Percentiles rank a stretch among this genome's conserved stretches.
Evolutionary conservation across 805 yeast species (phyloP).

Genomic region (Metschnikowia arizonensis): DNA sequence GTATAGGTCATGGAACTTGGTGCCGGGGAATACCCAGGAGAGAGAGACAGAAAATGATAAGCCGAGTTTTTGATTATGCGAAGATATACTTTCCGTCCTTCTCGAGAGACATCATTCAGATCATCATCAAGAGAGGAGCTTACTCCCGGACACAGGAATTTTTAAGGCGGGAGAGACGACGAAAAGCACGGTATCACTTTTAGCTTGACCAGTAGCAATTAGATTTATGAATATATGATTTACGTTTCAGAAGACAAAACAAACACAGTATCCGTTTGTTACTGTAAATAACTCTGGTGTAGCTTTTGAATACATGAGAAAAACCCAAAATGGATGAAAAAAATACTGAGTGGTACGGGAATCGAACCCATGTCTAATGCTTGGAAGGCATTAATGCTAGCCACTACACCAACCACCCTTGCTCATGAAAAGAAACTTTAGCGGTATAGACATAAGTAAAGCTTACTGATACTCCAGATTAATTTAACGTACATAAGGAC

Average conservation of each 20-base stretch:
- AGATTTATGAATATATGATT: too few relatives aligned
- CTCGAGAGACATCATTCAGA: conserved; percentile 54
- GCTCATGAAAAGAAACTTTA: not conserved
- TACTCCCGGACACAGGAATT: conserved; percentile 38
- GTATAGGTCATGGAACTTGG: conserved; percentile 79
- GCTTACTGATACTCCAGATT: too few relatives aligned
- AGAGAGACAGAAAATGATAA: conserved; percentile 47
- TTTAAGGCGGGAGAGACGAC: conserved; percentile 14
- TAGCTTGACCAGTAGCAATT: conserved; percentile 2
- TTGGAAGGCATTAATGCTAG: conserved; percentile 91
- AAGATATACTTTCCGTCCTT: conserved; percentile 47
- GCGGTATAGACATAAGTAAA: not conserved
- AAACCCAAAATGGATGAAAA: too few relatives aligned
- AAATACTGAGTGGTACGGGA: conserved; percentile 89
- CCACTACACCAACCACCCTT: conserved; percentile 89
- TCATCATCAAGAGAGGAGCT: conserved; percentile 74
- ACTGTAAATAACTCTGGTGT: not conserved
- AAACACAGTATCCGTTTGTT: not conserved
- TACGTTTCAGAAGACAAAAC: too few relatives aligned
- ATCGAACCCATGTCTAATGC: conserved; percentile 93
- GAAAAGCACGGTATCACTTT: conserved; percentile 1
- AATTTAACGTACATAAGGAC: too few relatives aligned
- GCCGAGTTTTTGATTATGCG: conserved; percentile 46
- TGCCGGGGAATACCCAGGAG: conserved; percentile 65
- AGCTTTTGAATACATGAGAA: not conserved